Conservation (phyloP, 208 protist species). For the Strigomonas culicis region DNA sequence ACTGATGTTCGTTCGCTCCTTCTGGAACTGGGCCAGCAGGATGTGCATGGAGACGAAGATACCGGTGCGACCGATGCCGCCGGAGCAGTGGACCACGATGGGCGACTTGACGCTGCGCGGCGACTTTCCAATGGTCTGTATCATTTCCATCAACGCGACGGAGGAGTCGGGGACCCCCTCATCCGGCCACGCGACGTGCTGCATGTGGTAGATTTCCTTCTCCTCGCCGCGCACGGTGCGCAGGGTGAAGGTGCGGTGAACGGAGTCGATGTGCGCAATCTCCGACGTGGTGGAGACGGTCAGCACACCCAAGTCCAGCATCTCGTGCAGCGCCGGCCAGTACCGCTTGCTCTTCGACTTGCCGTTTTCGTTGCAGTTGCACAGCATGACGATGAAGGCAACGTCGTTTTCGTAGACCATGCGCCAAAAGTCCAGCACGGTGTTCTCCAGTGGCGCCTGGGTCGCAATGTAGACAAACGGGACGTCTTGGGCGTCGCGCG, state of each 20-base stretch:
- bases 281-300: conserved; percentile 42
- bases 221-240: conserved; percentile 43
- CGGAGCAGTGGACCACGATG: conserved; percentile 86
- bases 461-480: conserved; percentile 90
- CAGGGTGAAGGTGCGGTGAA: conserved; percentile 48
- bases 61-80: conserved; percentile 82
- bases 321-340: conserved; percentile 50
- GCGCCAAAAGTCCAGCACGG: conserved; percentile 86
- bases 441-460: conserved; percentile 83
- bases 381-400: conserved; percentile 85
- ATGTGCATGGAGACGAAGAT: conserved; percentile 85
- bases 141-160: conserved; percentile 70
- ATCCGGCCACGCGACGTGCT: conserved; percentile 86
- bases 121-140: conserved; percentile 57
- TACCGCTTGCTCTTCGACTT: conserved; percentile 79
- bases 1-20: conserved; percentile 46
- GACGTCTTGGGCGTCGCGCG: conserved; percentile 42
- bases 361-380: conserved; percentile 57
- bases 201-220: conserved; percentile 69
- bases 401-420: conserved; percentile 85
- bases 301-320: conserved; percentile 48
- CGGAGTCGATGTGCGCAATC: conserved; percentile 35
- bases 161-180: conserved; percentile 77
- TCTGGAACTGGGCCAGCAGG: conserved; percentile 64
- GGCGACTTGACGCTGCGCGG: conserved; percentile 40